Evolutionary conservation across 352 stramenopile genomes (phyloP).

Genomic region (Achlya hypogyna): DNA sequence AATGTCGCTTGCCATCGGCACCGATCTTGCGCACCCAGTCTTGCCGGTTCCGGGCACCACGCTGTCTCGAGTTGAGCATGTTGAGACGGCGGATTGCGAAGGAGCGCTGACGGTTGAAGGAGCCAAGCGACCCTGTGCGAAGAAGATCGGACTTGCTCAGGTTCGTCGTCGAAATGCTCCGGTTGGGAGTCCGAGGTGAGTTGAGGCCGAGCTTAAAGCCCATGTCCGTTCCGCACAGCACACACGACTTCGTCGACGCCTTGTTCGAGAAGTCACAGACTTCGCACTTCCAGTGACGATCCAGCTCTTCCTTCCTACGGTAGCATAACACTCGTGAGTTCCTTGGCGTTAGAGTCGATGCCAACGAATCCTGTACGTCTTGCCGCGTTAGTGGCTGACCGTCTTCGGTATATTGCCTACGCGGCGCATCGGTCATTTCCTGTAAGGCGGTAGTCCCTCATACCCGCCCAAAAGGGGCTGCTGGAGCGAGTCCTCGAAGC

Average conservation of each 20-base stretch:
- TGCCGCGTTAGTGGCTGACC: constrained; percentile 78
- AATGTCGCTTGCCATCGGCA: constrained; percentile 73
- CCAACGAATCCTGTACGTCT: constrained; percentile 66
- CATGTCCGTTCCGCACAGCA: constrained; percentile 72
- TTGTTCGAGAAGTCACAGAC: constrained; percentile 87
- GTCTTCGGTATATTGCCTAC: constrained; percentile 75
- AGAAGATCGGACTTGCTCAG: constrained; percentile 21
- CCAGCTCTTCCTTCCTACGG: constrained; percentile 62
- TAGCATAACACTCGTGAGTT: background rate
- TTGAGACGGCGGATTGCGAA: constrained; percentile 83
- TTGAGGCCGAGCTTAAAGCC: constrained; percentile 63
- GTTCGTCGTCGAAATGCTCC: constrained; percentile 14
- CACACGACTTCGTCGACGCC: constrained; percentile 55
- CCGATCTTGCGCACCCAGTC: constrained; percentile 81
- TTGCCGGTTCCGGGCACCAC: constrained; percentile 66
- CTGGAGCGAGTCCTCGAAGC: constrained; percentile 82
- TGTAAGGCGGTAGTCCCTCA: background rate
- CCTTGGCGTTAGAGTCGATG: background rate
- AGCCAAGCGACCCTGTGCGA: constrained; percentile 29
- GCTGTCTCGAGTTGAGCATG: constrained; percentile 76
- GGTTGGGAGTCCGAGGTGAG: constrained; percentile 28
- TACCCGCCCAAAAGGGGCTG: constrained; percentile 65
- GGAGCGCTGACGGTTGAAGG: constrained; percentile 78
- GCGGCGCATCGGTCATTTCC: background rate
- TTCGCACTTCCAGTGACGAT: constrained; percentile 78